Evolutionary conservation across 805 yeast species (phyloP), one percentile per base, ranked within the genome.

Genomic region (Zygosaccharomyces pseudorouxii): DNA sequence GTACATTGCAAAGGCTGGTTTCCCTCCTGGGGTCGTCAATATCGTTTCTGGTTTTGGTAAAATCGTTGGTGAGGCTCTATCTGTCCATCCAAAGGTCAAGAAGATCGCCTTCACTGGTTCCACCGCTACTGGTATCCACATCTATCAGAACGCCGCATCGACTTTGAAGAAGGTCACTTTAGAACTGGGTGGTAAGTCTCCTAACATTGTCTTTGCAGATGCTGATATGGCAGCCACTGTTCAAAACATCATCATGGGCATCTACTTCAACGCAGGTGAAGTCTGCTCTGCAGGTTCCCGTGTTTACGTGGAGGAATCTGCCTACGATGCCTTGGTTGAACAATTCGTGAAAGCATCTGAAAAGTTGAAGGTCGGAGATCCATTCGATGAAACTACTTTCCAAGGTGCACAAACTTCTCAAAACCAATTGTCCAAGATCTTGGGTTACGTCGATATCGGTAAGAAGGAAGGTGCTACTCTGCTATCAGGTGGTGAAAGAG

Each of bases 151-250:
- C 53, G 90, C 96, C 53, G 88, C 95, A 55, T 81, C 80, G 53
- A 78, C 87, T 42, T 77, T 90, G 70, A 90, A 90, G 79, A 89
- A 86, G 70, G 88, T 89, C 55, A 90, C 97, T 38, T 78, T 90
- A 66, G 98, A 90, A 75, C 81, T 89, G 62, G 98, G 98, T 65
- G 98, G 98, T 67, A 90, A 90, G 75, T 89, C 97, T 29, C 96
- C 98, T 62, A 82, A 86, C 70, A 81, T 90, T 58, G 83, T 90
- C 42, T 89, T 86, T 65, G 82, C 84, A 63, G 97, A 90, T 65
- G 90, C 92, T 48, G 81, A 90, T 68, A 66, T 90, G 50, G 81
- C 84, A 48, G 75, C 76, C 62, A 86, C 97, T 45, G 84, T 87
- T 45, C 76, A 83, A 59, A 79, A 82, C 76, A 82, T 89, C 57